Base-by-base conservation (phyloP, 2,329 filamentous ascomycete species). In the Pyrenochaeta sp. region DNA sequence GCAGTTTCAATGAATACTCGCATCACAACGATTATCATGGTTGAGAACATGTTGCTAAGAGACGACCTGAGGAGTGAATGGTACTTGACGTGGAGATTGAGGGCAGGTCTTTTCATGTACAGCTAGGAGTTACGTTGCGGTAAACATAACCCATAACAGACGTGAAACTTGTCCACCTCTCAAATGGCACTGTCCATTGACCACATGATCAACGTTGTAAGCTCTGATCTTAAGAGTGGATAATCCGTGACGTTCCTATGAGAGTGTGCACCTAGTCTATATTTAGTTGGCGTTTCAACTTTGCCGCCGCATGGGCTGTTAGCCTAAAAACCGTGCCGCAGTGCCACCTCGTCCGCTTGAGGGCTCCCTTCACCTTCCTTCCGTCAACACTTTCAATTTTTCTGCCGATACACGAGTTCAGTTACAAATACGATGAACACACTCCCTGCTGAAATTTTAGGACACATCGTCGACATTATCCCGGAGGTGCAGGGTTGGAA, bases 401-500 rank as follows among this genome's bases (percentile, higher is more conserved):
- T n/a, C n/a, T 15, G 2, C n/a, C n/a, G n/a, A n/a, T n/a, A 36
- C 33, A n/a, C 3, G 11, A 4, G n/a, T 36, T 36, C 3, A 6
- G 69, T 58, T n/a, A 59, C 18, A 47, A 36, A 36, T n/a, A 7
- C 33, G 17, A 36, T 65, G 17, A 73, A 52, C 10, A 15, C 14
- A 35, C 41, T 55, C 11, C 36, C 52, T 4, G 33, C 46, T 32
- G 52, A 55, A 30, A 41, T 55, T 23, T 39, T 50, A 14, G 52
- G 35, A 23, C 17, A 50, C 7, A 55, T 55, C 21, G 23, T 54
- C 31, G 14, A 40, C 10, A 45, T n/a, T 20, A 12, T 49, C 29
- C 21, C 17, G 7, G 30, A 11, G n/a, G 18, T 33, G n/a, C 14
- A 27, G 11, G 7, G 1, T 10, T n/a, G 10, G 30, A n/a, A 4